Evolutionary conservation across 192 early-diverging fungal species (phyloP).

Genomic region (Coemansia sp.): DNA sequence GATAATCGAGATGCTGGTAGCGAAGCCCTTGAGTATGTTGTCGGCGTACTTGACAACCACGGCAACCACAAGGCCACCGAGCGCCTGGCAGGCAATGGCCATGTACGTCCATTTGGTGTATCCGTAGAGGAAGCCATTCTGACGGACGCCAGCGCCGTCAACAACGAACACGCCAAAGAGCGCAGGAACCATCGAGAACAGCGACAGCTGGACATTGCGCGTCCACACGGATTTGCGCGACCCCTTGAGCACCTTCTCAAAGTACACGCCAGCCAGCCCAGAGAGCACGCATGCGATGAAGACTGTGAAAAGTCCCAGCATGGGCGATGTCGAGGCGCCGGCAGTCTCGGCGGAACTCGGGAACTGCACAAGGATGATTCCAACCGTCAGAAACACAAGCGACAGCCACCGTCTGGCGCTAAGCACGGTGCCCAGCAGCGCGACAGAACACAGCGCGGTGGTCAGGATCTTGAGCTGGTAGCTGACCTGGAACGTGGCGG

Average conservation of each 20-base stretch:
- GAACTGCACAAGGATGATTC: slow-evolving; percentile 85
- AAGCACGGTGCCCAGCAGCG: slow-evolving; percentile 72
- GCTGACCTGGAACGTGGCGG: slow-evolving; percentile 95
- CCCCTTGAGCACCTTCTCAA: slow-evolving; percentile 97
- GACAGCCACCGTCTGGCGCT: slow-evolving; percentile 79
- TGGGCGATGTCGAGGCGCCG: slow-evolving; percentile 16
- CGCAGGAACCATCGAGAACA: slow-evolving; percentile 79
- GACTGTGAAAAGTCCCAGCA: slow-evolving; percentile 80
- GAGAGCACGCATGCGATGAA: slow-evolving; percentile 83
- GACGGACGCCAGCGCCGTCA: slow-evolving; percentile 67
- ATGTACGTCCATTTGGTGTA: slow-evolving; percentile 79
- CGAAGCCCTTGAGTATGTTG: slow-evolving; percentile 99
- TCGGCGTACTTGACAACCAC: slow-evolving; percentile 98
- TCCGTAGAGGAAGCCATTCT: slow-evolving; percentile 88
- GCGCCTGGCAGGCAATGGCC: slow-evolving; percentile 85
- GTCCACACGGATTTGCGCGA: slow-evolving; percentile 81
- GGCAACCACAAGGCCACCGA: slow-evolving; percentile 93
- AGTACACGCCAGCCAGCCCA: slow-evolving; percentile 96
- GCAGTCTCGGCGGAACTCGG: slow-evolving; percentile 25
- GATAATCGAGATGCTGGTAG: slow-evolving; percentile 94
- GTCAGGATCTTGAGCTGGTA: slow-evolving; percentile 98
- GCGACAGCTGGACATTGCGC: slow-evolving; percentile 89
- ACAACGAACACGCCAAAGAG: slow-evolving; percentile 76
- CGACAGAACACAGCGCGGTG: slow-evolving; percentile 89
- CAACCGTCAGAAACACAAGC: slow-evolving; percentile 77